Percentiles rank a stretch among this genome's conserved stretches.
Evolutionary conservation across 2,329 filamentous ascomycete genomes (phyloP).

Genomic region (Colletotrichum cereale): DNA sequence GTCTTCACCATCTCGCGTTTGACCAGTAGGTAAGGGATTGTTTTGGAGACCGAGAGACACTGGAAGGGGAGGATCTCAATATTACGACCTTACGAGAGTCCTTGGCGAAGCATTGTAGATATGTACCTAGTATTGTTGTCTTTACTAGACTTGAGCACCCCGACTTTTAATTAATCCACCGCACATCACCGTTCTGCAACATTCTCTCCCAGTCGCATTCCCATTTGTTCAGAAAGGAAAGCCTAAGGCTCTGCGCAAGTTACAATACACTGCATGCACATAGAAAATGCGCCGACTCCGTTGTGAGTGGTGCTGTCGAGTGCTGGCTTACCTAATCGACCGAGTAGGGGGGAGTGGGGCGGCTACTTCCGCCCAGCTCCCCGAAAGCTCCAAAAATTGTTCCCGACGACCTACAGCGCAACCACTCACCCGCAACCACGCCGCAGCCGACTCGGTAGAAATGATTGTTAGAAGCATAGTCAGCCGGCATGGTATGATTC

Average conservation of each 20-base stretch:
- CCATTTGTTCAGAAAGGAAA: no score
- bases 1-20: constrained; percentile 90
- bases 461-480: constrained; percentile 70
- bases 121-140: constrained; percentile 44
- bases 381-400: constrained; percentile 40
- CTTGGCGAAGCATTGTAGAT: constrained; percentile 47
- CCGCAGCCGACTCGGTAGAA: constrained; percentile 46
- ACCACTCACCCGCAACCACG: constrained; percentile 59
- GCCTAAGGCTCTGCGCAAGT: no score
- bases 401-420: constrained; percentile 44
- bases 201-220: no score
- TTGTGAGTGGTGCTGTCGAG: neutral
- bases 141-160: constrained; percentile 41
- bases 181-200: constrained; percentile 8
- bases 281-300: neutral
- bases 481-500: constrained; percentile 65
- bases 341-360: neutral
- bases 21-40: constrained; percentile 61
- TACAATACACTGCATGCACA: neutral
- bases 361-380: constrained; percentile 34
- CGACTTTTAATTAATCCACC: constrained; percentile 41
- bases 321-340: constrained; percentile 28
- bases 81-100: constrained; percentile 54
- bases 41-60: constrained; percentile 4
- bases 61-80: constrained; percentile 42